Evolutionary conservation across 768 basidiomycete genomes (phyloP).

Genomic region (Auricularia cornea): DNA sequence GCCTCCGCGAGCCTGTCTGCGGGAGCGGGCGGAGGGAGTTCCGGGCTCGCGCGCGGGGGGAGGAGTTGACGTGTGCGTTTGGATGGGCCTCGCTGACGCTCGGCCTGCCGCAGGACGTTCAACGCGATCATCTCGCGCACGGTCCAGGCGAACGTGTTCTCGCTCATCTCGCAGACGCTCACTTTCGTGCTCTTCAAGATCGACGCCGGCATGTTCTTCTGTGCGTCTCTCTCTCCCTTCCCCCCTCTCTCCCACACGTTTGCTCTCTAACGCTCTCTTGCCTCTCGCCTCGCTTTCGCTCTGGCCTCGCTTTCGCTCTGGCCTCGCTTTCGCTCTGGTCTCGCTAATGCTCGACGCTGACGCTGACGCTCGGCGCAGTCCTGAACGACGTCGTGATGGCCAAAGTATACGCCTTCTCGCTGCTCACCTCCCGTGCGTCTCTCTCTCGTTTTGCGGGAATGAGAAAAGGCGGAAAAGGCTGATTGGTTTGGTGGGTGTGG

Average conservation of each 20-base stretch:
- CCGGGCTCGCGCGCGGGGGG: too few relatives aligned
- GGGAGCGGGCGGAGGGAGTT: too few relatives aligned
- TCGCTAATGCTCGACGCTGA: too few relatives aligned
- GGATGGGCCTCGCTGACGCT: not conserved
- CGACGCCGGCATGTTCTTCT: slow-evolving; percentile 1
- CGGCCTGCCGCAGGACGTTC: not conserved
- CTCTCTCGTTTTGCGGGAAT: not conserved
- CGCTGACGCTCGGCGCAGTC: too few relatives aligned
- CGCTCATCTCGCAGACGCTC: not conserved
- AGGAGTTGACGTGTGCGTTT: not conserved
- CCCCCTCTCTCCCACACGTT: too few relatives aligned
- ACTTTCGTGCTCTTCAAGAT: not conserved
- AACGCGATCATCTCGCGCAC: not conserved
- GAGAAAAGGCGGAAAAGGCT: not conserved
- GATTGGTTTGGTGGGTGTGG: not conserved
- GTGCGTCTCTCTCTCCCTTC: too few relatives aligned
- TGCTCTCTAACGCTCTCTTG: too few relatives aligned
- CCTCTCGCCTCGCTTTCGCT: too few relatives aligned
- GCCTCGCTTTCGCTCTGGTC: too few relatives aligned
- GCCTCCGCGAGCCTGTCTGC: too few relatives aligned
- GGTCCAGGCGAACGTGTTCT: not conserved
- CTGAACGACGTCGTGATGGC: not conserved
- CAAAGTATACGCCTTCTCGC: not conserved
- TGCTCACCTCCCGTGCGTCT: not conserved
- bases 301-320: too few relatives aligned